Conservation (phyloP, 2,329 filamentous ascomycete genomes). For the Penicillium hordei region DNA sequence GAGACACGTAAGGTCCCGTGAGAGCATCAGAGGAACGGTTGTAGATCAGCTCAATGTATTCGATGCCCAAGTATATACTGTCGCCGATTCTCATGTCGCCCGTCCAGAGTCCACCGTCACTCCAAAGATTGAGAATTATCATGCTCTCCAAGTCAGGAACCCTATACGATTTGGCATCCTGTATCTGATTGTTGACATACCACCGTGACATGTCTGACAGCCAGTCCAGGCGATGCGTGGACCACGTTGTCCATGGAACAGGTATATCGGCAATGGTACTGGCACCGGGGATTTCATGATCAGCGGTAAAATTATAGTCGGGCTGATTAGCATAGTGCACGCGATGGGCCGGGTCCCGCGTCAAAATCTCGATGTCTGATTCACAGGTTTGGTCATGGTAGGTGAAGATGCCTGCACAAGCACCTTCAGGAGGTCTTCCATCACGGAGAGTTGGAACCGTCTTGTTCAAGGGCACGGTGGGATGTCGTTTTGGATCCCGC, state of each 20-base stretch:
- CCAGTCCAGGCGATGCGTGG: conserved; percentile 46
- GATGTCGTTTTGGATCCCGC: conserved; percentile 3
- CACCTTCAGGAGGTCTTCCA: conserved; percentile 43
- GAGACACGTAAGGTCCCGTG: conserved; percentile 1
- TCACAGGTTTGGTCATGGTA: conserved; percentile 50
- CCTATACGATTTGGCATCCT: conserved; percentile 34
- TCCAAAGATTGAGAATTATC: conserved; percentile 46
- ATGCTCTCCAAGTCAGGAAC: conserved; percentile 41
- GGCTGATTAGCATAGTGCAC: conserved; percentile 48
- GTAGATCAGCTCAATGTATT: conserved; percentile 45
- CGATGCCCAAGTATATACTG: conserved; percentile 40
- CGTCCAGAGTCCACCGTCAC: conserved; percentile 44
- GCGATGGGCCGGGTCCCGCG: conserved; percentile 44
- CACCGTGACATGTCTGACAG: conserved; percentile 36
- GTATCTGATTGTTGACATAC: conserved; percentile 37
- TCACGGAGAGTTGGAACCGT: neutral
- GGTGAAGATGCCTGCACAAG: conserved; percentile 54
- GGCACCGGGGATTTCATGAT: conserved; percentile 36
- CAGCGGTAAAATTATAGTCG: conserved; percentile 39
- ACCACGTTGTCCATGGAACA: conserved; percentile 42
- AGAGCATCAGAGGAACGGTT: conserved; percentile 32
- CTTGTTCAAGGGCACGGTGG: neutral
- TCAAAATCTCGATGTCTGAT: conserved; percentile 56
- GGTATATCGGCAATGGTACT: conserved; percentile 32
- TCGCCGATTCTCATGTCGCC: conserved; percentile 42